Evolutionary conservation across 768 basidiomycete species (phyloP).

Genomic region (Amanita rimosa): DNA sequence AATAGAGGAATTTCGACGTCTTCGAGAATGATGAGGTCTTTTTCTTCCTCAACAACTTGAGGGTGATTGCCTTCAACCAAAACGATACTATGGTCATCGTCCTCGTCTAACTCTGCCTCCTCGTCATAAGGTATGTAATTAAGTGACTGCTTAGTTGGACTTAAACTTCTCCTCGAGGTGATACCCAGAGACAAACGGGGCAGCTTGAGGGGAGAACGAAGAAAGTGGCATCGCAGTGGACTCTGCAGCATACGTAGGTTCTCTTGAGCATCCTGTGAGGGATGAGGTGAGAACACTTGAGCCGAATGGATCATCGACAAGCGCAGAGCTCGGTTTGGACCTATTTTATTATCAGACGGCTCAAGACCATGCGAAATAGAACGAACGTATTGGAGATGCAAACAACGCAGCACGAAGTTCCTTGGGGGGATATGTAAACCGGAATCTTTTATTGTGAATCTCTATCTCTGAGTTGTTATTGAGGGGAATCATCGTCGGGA

Average conservation of each 20-base stretch:
- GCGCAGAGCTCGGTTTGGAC: constrained; percentile 36
- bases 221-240: constrained; percentile 32
- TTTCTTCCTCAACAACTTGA: constrained; percentile 58
- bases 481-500: constrained; percentile 49
- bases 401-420: constrained; percentile 44
- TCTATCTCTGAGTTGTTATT: constrained; percentile 56
- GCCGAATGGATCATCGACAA: constrained; percentile 70
- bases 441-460: constrained; percentile 58
- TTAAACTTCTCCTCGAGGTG: constrained; percentile 7
- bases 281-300: constrained; percentile 61
- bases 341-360: constrained; percentile 3
- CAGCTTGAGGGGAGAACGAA: constrained; percentile 20
- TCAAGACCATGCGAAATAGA: constrained; percentile 4
- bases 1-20: constrained; percentile 31
- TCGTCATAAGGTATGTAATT: constrained; percentile 7
- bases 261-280: constrained; percentile 45
- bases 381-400: constrained; percentile 37
- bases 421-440: constrained; percentile 69
- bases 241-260: constrained; percentile 56
- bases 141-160: constrained; percentile 1
- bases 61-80: constrained; percentile 59
- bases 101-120: constrained; percentile 26
- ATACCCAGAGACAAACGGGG: constrained; percentile 12
- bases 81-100: constrained; percentile 39
- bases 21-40: constrained; percentile 63